Conservation (phyloP, 306 rosid genomes). For the Biancaea sappan region DNA sequence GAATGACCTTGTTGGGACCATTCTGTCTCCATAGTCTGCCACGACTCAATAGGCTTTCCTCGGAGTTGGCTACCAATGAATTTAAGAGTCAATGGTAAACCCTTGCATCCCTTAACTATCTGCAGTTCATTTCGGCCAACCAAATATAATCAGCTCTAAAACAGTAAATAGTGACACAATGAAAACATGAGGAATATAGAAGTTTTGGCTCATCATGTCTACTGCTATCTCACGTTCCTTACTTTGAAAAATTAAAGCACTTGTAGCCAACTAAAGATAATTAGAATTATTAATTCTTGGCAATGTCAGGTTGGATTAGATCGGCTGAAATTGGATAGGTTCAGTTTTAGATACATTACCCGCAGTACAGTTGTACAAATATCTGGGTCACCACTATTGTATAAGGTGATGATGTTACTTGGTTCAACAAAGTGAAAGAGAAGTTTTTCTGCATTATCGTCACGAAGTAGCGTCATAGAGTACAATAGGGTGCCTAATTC, state of each 20-base stretch:
- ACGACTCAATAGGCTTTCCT: slow-evolving; percentile 11
- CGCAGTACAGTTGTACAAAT: neutral
- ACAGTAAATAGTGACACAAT: no score
- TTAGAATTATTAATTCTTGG: no score
- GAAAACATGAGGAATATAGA: no score
- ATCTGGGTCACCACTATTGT: neutral
- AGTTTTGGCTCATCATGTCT: no score
- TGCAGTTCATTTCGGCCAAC: slow-evolving; percentile 32
- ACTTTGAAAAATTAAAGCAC: no score
- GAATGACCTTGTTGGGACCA: neutral
- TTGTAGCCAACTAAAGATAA: no score
- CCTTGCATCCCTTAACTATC: slow-evolving; percentile 26
- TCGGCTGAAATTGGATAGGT: no score
- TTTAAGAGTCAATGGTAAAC: neutral
- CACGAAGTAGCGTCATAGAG: neutral
- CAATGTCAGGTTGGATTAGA: no score
- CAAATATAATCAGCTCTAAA: neutral
- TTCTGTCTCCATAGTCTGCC: slow-evolving; percentile 30
- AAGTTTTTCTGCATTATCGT: neutral
- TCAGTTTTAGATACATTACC: neutral
- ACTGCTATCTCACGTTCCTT: no score
- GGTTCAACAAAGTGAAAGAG: neutral
- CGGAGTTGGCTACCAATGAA: slow-evolving; percentile 40
- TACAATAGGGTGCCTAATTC: slow-evolving; percentile 15
- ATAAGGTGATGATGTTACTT: no score